Evolutionary conservation across 768 basidiomycete genomes (phyloP).

Genomic region (Tylopilus rubrobrunneus): DNA sequence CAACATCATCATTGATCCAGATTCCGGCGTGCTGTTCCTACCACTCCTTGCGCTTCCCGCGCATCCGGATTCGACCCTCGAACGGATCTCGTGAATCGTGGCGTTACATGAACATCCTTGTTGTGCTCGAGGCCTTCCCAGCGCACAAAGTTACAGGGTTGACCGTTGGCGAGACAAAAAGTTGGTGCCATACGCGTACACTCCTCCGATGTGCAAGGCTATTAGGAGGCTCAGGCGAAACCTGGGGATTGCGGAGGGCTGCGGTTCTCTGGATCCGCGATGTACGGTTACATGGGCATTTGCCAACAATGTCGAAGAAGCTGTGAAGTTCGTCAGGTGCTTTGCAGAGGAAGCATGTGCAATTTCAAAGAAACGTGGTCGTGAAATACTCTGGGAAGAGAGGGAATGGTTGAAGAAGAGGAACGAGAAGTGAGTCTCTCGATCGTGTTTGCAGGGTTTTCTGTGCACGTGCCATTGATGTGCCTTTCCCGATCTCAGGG

Average conservation of each 20-base stretch:
- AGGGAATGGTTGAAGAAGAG: conserved; percentile 63
- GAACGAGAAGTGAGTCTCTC: conserved; percentile 42
- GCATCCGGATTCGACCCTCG: conserved; percentile 41
- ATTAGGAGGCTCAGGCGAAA: conserved; percentile 65
- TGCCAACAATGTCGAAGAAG: conserved; percentile 54
- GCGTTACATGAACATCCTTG: conserved; percentile 49
- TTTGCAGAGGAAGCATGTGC: conserved; percentile 58
- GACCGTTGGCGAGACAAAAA: conserved; percentile 7
- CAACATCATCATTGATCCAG: conserved; percentile 68
- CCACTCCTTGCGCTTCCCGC: conserved; percentile 47
- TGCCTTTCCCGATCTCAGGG: conserved; percentile 38
- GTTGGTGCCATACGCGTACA: conserved; percentile 43
- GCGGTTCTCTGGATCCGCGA: conserved; percentile 41
- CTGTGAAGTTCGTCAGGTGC: conserved; percentile 49
- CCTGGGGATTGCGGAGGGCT: conserved; percentile 59
- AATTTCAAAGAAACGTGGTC: conserved; percentile 38
- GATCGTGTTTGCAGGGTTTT: conserved; percentile 9
- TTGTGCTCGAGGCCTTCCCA: conserved; percentile 70
- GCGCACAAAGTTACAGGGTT: conserved; percentile 34
- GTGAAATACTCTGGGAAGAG: conserved; percentile 47
- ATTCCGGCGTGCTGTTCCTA: conserved; percentile 52
- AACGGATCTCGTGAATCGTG: conserved; percentile 53
- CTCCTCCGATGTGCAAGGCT: conserved; percentile 65
- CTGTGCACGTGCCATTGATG: conserved; percentile 12
- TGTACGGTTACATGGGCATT: conserved; percentile 56